Conservation (phyloP, 2,329 filamentous ascomycete species). For the Cryphonectria parasitica region DNA sequence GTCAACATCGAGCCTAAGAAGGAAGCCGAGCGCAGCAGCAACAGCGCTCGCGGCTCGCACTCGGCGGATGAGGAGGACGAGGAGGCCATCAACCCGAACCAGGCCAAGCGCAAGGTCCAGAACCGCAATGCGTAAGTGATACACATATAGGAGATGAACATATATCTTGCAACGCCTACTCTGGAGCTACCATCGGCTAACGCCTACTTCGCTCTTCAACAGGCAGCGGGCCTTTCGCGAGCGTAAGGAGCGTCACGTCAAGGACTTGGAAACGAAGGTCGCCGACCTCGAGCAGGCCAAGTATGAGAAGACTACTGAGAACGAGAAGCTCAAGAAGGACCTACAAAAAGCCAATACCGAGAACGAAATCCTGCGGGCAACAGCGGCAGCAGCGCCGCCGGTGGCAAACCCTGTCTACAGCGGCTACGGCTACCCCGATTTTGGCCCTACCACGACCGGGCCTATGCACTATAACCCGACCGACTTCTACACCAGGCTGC, state of each 20-base stretch:
- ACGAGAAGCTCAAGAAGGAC: constrained; percentile 82
- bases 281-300: constrained; percentile 75
- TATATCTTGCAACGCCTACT: background rate
- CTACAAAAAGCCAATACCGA: constrained; percentile 85
- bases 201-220: constrained; percentile 10
- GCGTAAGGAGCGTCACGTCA: constrained; percentile 88
- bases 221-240: constrained; percentile 97
- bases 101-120: constrained; percentile 63
- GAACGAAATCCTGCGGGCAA: constrained; percentile 89
- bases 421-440: constrained; percentile 44
- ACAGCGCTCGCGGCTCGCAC: constrained; percentile 55
- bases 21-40: constrained; percentile 32
- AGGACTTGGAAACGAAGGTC: constrained; percentile 88
- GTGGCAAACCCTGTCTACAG: background rate
- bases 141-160: background rate
- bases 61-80: constrained; percentile 57
- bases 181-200: constrained; percentile 7
- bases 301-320: constrained; percentile 75
- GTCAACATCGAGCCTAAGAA: constrained; percentile 45
- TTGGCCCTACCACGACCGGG: constrained; percentile 59
- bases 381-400: constrained; percentile 50
- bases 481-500: constrained; percentile 69
- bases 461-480: constrained; percentile 73
- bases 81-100: constrained; percentile 53
- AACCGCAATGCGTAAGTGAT: constrained; percentile 63